Evolutionary conservation across 208 protist genomes (phyloP), one percentile per base, ranked within the genome.

Genomic region (Crithidia bombi): DNA sequence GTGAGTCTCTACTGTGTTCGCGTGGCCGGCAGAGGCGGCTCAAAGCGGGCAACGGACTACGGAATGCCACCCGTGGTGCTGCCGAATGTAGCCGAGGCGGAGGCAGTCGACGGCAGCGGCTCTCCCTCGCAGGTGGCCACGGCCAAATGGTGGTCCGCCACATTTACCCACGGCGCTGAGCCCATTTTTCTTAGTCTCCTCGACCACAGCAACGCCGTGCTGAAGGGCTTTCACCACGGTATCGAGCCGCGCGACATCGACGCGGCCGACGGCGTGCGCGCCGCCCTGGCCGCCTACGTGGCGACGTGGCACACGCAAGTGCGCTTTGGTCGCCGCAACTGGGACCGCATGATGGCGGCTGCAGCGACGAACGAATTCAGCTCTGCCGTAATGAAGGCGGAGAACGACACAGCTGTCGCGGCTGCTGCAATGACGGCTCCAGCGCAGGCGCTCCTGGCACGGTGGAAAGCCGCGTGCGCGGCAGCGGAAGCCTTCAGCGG

Each of bases 1-100:
- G 62, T 86, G 46, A 75, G 67, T 39, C 68, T 90, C 30, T 94
- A 94, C 76, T 91, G 86, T 67, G 65, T 75, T 38, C 64, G 74
- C 32, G 59, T 52, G 39, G 46, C 61, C 19, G 69, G 72, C 36
- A 32, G 77, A 28, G 66, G 76, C 33, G 71, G 81, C 4, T 39
- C 47, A 14, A 62, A 66, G 51, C 65, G 62, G 26, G 59, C 66
- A 1, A 36, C 56, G 1, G 65, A 73, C 32, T 67, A 65, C 32
- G 67, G 65, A 52, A 44, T 75, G 46, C 64, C 78, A 17, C 59
- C 67, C 11, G 38, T 70, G 7, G 47, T 54, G 30, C 69, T 81
- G 66, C 79, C 79, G 5, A 36, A 14, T 33, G 23, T 78, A 3
- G 33, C 56, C 28, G 62, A 82, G 6, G 33, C 56, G 33, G 62